Evolutionary conservation across 164 flowering plant species (phyloP).

Genomic region (Vitis amurensis): DNA sequence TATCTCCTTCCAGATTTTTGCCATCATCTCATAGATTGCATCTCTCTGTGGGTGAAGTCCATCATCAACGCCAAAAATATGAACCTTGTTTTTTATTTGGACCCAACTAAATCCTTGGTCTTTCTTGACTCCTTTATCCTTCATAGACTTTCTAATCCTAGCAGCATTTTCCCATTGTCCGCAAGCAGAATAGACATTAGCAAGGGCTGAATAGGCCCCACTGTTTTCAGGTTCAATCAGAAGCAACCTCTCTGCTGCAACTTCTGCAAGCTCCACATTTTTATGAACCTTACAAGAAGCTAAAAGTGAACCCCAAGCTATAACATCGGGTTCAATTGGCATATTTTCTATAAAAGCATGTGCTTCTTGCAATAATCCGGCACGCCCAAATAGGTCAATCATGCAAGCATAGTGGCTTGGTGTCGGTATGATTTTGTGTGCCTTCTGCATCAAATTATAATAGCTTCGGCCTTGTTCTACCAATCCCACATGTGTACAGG

Average conservation of each 20-base stretch:
- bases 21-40: slow-evolving; percentile 52
- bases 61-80: slow-evolving; percentile 83
- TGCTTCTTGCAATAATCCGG: slow-evolving; percentile 73
- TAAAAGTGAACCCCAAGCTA: slow-evolving; percentile 91
- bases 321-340: slow-evolving; percentile 79
- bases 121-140: slow-evolving; percentile 71
- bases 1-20: slow-evolving; percentile 67
- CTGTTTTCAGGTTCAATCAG: slow-evolving; percentile 70
- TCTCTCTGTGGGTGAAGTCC: slow-evolving; percentile 62
- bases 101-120: slow-evolving; percentile 85
- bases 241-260: slow-evolving; percentile 73
- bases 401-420: slow-evolving; percentile 79
- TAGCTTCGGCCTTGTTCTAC: slow-evolving; percentile 60
- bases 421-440: slow-evolving; percentile 65
- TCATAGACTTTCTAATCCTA: slow-evolving; percentile 63
- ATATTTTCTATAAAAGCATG: slow-evolving; percentile 58
- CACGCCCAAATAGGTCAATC: slow-evolving; percentile 83
- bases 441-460: slow-evolving; percentile 49
- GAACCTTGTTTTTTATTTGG: slow-evolving; percentile 54
- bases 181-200: slow-evolving; percentile 66
- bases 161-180: slow-evolving; percentile 81
- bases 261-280: slow-evolving; percentile 57
- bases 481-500: slow-evolving; percentile 80
- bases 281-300: slow-evolving; percentile 70
- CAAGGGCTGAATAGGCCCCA: slow-evolving; percentile 79